Conservation (phyloP, 768 basidiomycete species). For the Amanita inopinata region DNA sequence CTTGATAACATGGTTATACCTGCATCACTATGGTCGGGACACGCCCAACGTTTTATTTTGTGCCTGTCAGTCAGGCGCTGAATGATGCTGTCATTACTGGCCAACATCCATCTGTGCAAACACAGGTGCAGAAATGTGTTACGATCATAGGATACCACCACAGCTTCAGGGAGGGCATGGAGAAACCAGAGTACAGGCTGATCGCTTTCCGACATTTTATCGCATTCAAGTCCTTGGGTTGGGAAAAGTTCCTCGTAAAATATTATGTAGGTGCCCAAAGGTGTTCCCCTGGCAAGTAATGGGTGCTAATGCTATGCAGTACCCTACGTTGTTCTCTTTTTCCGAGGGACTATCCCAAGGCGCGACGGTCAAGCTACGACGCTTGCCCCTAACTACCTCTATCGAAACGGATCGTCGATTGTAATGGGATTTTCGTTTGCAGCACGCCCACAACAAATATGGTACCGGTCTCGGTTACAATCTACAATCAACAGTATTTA, state of each 20-base stretch:
- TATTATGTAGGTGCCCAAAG: conserved; percentile 13
- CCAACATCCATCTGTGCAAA: conserved; percentile 16
- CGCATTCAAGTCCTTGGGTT: conserved; percentile 21
- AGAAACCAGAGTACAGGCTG: conserved; percentile 17
- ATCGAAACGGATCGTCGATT: no score
- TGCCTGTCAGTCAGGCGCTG: conserved; percentile 23
- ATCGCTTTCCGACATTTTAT: conserved; percentile 19
- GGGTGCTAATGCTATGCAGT: no score
- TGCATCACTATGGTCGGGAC: conserved; percentile 26
- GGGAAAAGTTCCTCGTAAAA: conserved; percentile 18
- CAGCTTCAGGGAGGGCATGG: conserved; percentile 21
- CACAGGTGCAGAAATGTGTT: conserved; percentile 19
- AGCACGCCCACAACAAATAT: no score
- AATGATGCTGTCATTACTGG: conserved; percentile 18
- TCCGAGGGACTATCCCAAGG: no score
- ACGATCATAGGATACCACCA: conserved; percentile 11
- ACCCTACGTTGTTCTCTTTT: no score
- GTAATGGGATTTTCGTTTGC: no score
- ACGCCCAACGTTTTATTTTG: conserved; percentile 24
- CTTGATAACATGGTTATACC: conserved; percentile 22
- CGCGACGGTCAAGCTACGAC: no score
- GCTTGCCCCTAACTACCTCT: no score
- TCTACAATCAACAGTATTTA: no score
- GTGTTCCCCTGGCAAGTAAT: no score
- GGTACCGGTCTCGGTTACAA: no score